phyloP scores from a whole-genome alignment of 1,139 yeast species.

The Citeromyces siamensis region DNA sequence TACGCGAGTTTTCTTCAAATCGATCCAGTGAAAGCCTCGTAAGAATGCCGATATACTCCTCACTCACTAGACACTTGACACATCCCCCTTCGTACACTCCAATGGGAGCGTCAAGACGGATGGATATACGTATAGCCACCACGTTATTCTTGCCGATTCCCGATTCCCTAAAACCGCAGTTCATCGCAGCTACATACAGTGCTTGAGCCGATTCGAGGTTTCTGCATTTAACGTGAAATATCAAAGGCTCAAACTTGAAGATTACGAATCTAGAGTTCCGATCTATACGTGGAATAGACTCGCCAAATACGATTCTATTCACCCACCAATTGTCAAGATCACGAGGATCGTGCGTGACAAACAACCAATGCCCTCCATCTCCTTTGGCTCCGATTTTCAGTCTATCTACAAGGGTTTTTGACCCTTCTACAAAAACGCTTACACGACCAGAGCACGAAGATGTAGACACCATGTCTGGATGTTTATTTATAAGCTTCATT shows the following conservation, averaged over 20 bases:
- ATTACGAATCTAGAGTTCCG: constrained; percentile 38
- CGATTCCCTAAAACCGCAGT: constrained; percentile 76
- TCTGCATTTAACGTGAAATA: constrained; percentile 73
- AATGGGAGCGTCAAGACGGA: constrained; percentile 62
- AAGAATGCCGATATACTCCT: constrained; percentile 32
- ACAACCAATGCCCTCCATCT: constrained; percentile 75
- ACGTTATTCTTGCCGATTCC: constrained; percentile 73
- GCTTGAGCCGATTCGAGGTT: constrained; percentile 42
- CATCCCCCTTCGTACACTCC: constrained; percentile 31
- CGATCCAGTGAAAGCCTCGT: constrained; percentile 42
- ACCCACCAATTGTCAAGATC: constrained; percentile 41
- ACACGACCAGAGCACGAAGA: constrained; percentile 86
- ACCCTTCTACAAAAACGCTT: constrained; percentile 68
- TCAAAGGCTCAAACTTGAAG: constrained; percentile 76
- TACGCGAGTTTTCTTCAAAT: constrained; percentile 48
- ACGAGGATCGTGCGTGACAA: constrained; percentile 54
- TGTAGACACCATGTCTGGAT: constrained; percentile 65
- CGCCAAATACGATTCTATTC: constrained; percentile 9
- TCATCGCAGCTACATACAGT: constrained; percentile 62
- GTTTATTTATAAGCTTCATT: constrained; percentile 50
- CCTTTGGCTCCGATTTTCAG: constrained; percentile 73
- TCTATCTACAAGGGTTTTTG: constrained; percentile 18
- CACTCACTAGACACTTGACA: constrained; percentile 30
- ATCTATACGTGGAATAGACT: background rate
- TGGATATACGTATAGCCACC: constrained; percentile 69